phyloP scores from a whole-genome alignment of 192 early-diverging fungal genomes.

The Coemansia aciculifera region DNA sequence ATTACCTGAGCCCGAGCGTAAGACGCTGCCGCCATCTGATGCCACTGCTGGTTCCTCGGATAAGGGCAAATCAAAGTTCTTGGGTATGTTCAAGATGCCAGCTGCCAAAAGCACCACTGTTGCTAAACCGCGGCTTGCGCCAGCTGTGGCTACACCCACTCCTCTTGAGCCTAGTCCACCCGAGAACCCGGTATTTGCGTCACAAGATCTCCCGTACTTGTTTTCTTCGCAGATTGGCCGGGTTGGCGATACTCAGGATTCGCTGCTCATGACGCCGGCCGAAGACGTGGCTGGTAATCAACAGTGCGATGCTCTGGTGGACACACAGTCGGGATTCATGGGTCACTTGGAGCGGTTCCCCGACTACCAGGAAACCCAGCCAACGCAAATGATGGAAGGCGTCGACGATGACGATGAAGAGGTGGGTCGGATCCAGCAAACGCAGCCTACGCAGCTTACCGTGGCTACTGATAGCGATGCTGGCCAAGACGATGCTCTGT shows the following conservation, averaged over 20 bases:
- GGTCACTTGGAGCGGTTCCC: background rate
- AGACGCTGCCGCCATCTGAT: background rate
- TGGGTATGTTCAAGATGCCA: slow-evolving; percentile 50
- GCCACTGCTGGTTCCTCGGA: background rate
- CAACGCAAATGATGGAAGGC: slow-evolving; percentile 20
- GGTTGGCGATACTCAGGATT: slow-evolving; percentile 44
- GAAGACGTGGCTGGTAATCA: background rate
- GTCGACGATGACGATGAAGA: slow-evolving; percentile 8
- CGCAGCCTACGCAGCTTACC: slow-evolving; percentile 25
- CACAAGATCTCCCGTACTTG: slow-evolving; percentile 36
- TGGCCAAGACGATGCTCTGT: background rate
- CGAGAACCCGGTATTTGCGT: slow-evolving; percentile 2
- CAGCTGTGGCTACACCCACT: background rate
- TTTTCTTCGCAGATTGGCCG: slow-evolving; percentile 23
- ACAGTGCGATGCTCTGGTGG: background rate
- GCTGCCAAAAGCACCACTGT: background rate
- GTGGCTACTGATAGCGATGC: slow-evolving; percentile 10
- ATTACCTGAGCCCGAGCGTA: background rate
- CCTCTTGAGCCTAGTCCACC: background rate
- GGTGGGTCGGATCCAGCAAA: slow-evolving; percentile 8
- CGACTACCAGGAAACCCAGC: slow-evolving; percentile 12
- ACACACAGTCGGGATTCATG: background rate
- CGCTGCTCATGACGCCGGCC: slow-evolving; percentile 46
- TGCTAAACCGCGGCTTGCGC: background rate
- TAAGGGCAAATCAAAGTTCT: slow-evolving; percentile 33